Evolutionary conservation across 78 protist species (phyloP), one percentile per base, ranked within the genome.

Genomic region (slime mould (Dictyostelium discoideum)): DNA sequence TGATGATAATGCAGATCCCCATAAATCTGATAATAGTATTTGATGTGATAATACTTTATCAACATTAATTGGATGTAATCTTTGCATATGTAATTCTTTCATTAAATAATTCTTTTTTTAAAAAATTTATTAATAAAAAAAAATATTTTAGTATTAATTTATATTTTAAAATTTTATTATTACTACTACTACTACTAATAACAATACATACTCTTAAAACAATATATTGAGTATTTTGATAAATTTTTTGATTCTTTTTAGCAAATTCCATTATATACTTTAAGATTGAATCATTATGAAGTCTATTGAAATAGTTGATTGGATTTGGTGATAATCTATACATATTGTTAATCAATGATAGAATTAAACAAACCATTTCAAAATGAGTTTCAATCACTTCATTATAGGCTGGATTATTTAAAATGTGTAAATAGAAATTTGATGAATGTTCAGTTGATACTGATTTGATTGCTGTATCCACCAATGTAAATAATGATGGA

Each of bases 301-400:
- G 57, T 82, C 42, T 90, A 50, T 11, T 82, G 37, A 72, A 24
- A 42, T 90, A 90, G 42, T 44, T 54, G 29, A 90, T 82, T 46
- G 95, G 95, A 44, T 80, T 82, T 82, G 87, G 88, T 50, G 95
- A 80, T 39, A 90, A 42, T 83, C 80, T 69, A 73, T 83, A 90
- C 69, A 90, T 90, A 26, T 90, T 90, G 24, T 90, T 90, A 26
- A 90, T 90, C 0, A 82, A 3, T 10, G 60, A 60, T 22, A 84
- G 11, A 29, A 84, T 22, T 14, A 82, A 13, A 50, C n/a, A 26
- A 50, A 82, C 72, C 14, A 50, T 50, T 50, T 82, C 86, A 11
- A 82, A 29, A 22, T 22, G 22, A 6, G 65, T 60, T 63, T 14
- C 32, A 10, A 24, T 3, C 3, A 24, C 20, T 26, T 69, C 77